A percentile compares a stretch with the other conserved stretches of the same genome.
phyloP scores from a whole-genome alignment of 352 stramenopile species.

The Phytopythium montanum region DNA sequence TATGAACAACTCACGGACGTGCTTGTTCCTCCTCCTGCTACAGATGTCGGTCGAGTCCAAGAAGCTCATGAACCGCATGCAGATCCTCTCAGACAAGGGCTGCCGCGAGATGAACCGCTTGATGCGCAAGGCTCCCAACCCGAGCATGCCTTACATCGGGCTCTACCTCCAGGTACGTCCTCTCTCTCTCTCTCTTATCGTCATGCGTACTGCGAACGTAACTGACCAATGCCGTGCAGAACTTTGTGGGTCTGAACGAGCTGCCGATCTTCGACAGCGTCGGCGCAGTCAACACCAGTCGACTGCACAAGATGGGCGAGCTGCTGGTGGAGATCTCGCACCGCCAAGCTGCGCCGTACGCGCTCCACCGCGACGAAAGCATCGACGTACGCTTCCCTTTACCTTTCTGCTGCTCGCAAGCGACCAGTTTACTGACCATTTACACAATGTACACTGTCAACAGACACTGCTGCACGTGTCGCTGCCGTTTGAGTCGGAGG shows the following conservation, averaged over 20 bases:
- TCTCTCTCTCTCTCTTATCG: no score
- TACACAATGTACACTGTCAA: neutral
- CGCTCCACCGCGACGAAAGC: conserved; percentile 46
- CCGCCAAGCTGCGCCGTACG: conserved; percentile 64
- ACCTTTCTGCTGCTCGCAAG: neutral
- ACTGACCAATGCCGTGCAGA: conserved; percentile 21
- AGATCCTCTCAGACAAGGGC: conserved; percentile 74
- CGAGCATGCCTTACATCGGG: conserved; percentile 85
- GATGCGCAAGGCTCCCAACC: conserved; percentile 71
- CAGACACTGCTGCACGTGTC: conserved; percentile 69
- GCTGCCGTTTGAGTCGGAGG: conserved; percentile 66
- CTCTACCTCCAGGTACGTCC: conserved; percentile 74
- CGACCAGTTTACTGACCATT: neutral
- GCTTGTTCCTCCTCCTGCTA: neutral
- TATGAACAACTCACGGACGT: neutral
- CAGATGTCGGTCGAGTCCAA: conserved; percentile 60
- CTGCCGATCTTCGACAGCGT: conserved; percentile 68
- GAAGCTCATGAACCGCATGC: conserved; percentile 76
- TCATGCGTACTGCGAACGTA: no score
- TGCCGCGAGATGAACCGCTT: conserved; percentile 83
- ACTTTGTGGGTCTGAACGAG: conserved; percentile 78
- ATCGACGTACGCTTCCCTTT: conserved; percentile 52
- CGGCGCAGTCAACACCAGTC: conserved; percentile 64
- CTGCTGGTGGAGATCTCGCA: conserved; percentile 77
- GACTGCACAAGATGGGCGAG: conserved; percentile 67